Evolutionary conservation across 1,284 basidiomycete species (phyloP).

Genomic region (Afroboletus lepidellus): DNA sequence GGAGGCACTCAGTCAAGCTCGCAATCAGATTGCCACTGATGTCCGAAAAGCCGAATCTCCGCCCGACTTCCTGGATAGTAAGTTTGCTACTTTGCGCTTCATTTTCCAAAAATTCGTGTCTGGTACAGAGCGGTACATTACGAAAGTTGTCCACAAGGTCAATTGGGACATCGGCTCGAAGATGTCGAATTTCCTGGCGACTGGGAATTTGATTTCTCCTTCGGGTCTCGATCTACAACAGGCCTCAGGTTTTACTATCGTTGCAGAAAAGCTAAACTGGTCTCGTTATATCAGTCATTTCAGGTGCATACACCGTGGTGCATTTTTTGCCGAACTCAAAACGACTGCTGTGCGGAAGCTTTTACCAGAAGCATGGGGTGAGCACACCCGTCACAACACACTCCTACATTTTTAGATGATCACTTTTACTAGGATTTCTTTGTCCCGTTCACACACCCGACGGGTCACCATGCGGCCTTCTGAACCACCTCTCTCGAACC

Average conservation of each 20-base stretch:
- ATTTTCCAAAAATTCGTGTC: slow-evolving; percentile 8
- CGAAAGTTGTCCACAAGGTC: slow-evolving; percentile 73
- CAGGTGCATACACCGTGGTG: slow-evolving; percentile 97
- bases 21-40: slow-evolving; percentile 73
- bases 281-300: slow-evolving; percentile 98
- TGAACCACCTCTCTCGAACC: slow-evolving; percentile 95
- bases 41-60: slow-evolving; percentile 68
- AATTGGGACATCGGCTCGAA: slow-evolving; percentile 93
- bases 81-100: slow-evolving; percentile 29
- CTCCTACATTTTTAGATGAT: slow-evolving; percentile 7
- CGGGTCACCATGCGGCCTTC: slow-evolving; percentile 94
- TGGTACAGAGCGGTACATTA: slow-evolving; percentile 74
- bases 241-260: slow-evolving; percentile 95
- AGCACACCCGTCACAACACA: slow-evolving; percentile 21
- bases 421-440: slow-evolving; percentile 70
- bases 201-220: slow-evolving; percentile 93
- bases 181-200: slow-evolving; percentile 94
- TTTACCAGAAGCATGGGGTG: slow-evolving; percentile 97
- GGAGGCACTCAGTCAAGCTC: slow-evolving; percentile 80
- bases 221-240: slow-evolving; percentile 97
- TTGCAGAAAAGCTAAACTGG: slow-evolving; percentile 99
- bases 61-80: slow-evolving; percentile 87
- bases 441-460: slow-evolving; percentile 99
- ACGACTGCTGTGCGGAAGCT: slow-evolving; percentile 98
- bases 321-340: slow-evolving; percentile 99